A percentile compares a stretch with the other conserved stretches of the same genome.
phyloP scores from a whole-genome alignment of 2,329 filamentous ascomycete genomes.

The Blumeria graminis region DNA sequence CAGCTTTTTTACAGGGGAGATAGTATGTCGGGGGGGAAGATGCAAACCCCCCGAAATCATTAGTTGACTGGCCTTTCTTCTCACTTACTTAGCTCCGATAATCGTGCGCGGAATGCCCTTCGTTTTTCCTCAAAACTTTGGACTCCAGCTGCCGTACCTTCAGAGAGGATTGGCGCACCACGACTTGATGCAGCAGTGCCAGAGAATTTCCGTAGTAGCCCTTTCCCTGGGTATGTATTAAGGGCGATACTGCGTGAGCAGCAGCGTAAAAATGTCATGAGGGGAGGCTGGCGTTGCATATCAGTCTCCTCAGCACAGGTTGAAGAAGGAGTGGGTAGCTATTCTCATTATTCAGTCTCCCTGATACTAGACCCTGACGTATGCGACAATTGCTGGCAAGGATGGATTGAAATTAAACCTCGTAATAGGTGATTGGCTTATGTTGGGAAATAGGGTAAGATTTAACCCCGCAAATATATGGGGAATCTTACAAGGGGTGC shows the following conservation, averaged over 20 bases:
- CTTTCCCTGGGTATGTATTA: no score
- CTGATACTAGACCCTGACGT: no score
- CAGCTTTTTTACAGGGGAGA: conserved; percentile 18
- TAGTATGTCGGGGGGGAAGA: conserved; percentile 15
- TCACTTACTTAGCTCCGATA: conserved; percentile 57
- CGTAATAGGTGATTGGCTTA: no score
- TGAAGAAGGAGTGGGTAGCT: not conserved
- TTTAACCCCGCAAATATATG: no score
- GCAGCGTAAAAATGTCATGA: not conserved
- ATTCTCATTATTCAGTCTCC: not conserved
- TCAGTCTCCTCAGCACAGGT: no score
- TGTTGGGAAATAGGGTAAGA: no score
- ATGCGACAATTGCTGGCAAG: no score
- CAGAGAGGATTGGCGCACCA: conserved; percentile 52
- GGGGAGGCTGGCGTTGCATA: not conserved
- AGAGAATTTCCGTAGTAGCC: conserved; percentile 6
- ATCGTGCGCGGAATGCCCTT: conserved; percentile 62
- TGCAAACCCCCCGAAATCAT: conserved; percentile 9
- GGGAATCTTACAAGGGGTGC: no score
- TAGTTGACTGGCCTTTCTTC: conserved; percentile 60
- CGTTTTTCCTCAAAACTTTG: conserved; percentile 62
- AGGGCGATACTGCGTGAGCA: no score
- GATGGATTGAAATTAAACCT: no score
- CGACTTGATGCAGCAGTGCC: conserved; percentile 25
- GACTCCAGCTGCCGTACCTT: conserved; percentile 52